These are phyloP conservation scores for Haematococcus sp. DNA, from an alignment of 139 green algal genomes.

Conservation along the genomic window DNA sequence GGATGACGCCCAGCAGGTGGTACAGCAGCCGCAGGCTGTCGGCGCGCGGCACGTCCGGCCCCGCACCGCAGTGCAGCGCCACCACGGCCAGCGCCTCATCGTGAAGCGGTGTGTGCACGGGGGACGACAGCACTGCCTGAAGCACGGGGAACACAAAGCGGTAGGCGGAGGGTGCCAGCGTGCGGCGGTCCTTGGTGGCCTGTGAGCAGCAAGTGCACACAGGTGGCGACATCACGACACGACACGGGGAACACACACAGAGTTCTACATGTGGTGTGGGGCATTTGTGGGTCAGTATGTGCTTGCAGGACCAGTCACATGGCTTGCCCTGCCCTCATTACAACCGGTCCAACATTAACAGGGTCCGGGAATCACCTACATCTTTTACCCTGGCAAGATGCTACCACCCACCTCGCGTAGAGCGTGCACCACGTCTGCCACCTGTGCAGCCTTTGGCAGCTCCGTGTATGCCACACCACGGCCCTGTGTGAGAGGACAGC, in stretches of 20 bases:
- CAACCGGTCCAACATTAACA: no score
- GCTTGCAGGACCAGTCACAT: no score
- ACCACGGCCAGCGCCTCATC: slow-evolving; percentile 67
- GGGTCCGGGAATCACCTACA: no score
- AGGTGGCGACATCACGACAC: no score
- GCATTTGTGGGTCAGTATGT: no score
- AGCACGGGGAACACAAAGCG: slow-evolving; percentile 79
- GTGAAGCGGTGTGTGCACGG: slow-evolving; percentile 68
- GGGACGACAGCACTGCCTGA: slow-evolving; percentile 51
- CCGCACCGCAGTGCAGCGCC: slow-evolving; percentile 50
- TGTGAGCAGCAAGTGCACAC: not conserved
- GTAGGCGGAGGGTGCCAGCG: slow-evolving; percentile 59
- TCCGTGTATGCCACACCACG: slow-evolving; percentile 25
- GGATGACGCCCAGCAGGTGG: slow-evolving; percentile 67
- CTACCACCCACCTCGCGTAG: slow-evolving; percentile 34
- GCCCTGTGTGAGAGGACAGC: no score
- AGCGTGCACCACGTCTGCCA: slow-evolving; percentile 46
- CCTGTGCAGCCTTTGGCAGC: slow-evolving; percentile 27
- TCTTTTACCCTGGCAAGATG: no score
- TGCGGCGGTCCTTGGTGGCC: slow-evolving; percentile 11
- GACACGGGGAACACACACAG: no score
- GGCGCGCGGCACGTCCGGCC: slow-evolving; percentile 48
- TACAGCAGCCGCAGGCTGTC: slow-evolving; percentile 70
- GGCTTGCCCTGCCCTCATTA: no score
- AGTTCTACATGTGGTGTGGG: no score